Evolutionary conservation across 2,329 filamentous ascomycete genomes (phyloP).

Genomic region (Colletotrichum spinosum): DNA sequence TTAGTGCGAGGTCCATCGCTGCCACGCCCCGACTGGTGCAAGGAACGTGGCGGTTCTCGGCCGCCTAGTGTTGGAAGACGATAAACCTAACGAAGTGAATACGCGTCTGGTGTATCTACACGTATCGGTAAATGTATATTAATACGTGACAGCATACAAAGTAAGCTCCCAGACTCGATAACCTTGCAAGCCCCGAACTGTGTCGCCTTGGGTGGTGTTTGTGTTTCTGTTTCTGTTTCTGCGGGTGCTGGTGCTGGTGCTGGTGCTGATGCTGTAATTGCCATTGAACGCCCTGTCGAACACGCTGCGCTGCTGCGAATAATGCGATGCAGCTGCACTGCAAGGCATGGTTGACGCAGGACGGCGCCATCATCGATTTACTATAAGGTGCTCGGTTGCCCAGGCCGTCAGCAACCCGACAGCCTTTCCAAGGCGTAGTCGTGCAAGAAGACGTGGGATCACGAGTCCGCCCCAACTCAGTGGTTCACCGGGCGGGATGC

Average conservation of each 20-base stretch:
- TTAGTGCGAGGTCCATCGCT: conserved; percentile 37
- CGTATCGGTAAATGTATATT: too few relatives aligned
- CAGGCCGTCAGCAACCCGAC: conserved; percentile 16
- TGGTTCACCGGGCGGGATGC: conserved; percentile 8
- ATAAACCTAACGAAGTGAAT: conserved; percentile 12
- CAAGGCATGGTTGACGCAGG: conserved; percentile 5
- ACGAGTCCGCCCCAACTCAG: conserved; percentile 26
- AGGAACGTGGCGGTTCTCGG: conserved; percentile 35
- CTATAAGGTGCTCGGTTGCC: not conserved
- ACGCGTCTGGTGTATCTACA: too few relatives aligned
- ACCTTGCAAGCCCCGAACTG: conserved; percentile 19
- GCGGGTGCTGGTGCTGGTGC: too few relatives aligned
- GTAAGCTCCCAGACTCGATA: conserved; percentile 17
- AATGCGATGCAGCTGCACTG: not conserved
- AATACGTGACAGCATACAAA: too few relatives aligned
- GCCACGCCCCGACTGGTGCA: conserved; percentile 28
- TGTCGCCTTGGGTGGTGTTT: too few relatives aligned
- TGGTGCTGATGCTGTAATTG: not conserved
- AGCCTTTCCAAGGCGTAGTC: conserved; percentile 5
- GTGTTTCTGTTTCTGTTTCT: too few relatives aligned
- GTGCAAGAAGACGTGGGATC: not conserved
- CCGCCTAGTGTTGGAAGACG: conserved; percentile 26
- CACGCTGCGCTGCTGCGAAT: too few relatives aligned
- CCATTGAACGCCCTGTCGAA: conserved; percentile 12
- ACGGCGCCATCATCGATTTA: not conserved